phyloP scores from a whole-genome alignment of 2,329 filamentous ascomycete genomes.

The Tolypocladium pustulatum region DNA sequence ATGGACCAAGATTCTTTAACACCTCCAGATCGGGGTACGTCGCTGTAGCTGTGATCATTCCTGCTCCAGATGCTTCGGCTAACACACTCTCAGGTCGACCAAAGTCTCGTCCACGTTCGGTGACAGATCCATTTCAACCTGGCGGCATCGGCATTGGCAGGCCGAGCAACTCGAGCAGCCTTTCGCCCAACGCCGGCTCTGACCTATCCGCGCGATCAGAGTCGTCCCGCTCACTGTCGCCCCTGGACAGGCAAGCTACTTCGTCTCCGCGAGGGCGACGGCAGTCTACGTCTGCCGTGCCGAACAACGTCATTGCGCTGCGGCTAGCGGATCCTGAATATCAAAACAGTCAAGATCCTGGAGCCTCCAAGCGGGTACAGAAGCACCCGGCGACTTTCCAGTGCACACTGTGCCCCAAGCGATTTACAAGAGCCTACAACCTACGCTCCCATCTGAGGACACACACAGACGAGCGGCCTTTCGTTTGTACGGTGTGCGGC shows the following conservation, averaged over 20 bases:
- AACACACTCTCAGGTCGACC: slow-evolving; percentile 28
- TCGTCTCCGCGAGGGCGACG: slow-evolving; percentile 29
- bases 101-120: slow-evolving; percentile 40
- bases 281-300: slow-evolving; percentile 54
- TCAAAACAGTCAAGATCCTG: slow-evolving; percentile 51
- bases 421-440: slow-evolving; percentile 95
- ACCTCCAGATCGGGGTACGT: slow-evolving; percentile 61
- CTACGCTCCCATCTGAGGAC: slow-evolving; percentile 89
- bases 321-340: slow-evolving; percentile 83
- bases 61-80: background rate
- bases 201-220: slow-evolving; percentile 34
- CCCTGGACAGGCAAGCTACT: slow-evolving; percentile 40
- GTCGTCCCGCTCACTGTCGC: slow-evolving; percentile 46
- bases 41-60: background rate
- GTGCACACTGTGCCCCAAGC: slow-evolving; percentile 84
- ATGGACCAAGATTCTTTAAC: slow-evolving; percentile 70
- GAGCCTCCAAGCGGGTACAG: slow-evolving; percentile 71
- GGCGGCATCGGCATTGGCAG: slow-evolving; percentile 30
- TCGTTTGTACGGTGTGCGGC: slow-evolving; percentile 92
- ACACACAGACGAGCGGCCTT: slow-evolving; percentile 93
- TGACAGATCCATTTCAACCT: slow-evolving; percentile 50
- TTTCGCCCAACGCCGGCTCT: slow-evolving; percentile 41
- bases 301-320: slow-evolving; percentile 65
- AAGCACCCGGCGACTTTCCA: slow-evolving; percentile 98
- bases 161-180: slow-evolving; percentile 26